A percentile compares a stretch with the other conserved stretches of the same genome.
These are phyloP conservation scores for Chlorella sp. DNA, from an alignment of 139 green algal genomes.

Conservation along the genomic window DNA sequence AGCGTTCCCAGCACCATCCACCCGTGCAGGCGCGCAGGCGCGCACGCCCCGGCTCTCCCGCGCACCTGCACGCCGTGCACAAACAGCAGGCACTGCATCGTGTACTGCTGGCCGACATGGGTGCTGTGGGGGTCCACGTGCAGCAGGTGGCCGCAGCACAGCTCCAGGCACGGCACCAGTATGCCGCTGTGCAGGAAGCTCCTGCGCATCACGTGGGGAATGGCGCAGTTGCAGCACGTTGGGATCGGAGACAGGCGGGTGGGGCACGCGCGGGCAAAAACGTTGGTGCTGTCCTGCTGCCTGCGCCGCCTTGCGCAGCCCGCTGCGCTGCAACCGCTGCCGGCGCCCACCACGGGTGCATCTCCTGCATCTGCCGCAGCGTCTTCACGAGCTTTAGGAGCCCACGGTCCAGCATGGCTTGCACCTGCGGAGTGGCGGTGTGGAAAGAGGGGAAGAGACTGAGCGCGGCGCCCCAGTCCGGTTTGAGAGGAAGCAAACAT, in stretches of 20 bases:
- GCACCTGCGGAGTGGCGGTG: constrained; percentile 28
- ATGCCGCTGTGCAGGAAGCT: constrained; percentile 64
- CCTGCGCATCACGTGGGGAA: constrained; percentile 40
- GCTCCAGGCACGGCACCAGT: constrained; percentile 65
- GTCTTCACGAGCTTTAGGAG: constrained; percentile 86
- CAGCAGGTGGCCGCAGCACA: constrained; percentile 58
- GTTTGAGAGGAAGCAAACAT: no score
- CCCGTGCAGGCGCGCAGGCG: no score
- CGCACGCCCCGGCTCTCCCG: no score
- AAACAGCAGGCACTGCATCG: constrained; percentile 61
- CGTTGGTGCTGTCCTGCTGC: no score
- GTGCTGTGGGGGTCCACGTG: neutral
- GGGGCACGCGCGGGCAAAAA: no score
- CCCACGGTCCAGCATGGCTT: constrained; percentile 71
- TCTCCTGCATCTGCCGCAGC: constrained; percentile 65
- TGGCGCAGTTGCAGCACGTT: no score
- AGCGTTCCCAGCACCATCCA: no score
- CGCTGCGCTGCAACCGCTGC: no score
- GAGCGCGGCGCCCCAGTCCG: no score
- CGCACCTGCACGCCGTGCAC: constrained; percentile 58
- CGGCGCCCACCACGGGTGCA: constrained; percentile 74
- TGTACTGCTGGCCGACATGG: constrained; percentile 22
- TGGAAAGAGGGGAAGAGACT: neutral
- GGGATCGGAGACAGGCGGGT: no score
- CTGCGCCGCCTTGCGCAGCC: no score